Evolutionary conservation across 352 stramenopile genomes (phyloP), one percentile per base, ranked within the genome.

Genomic region (Discostella stelligera): DNA sequence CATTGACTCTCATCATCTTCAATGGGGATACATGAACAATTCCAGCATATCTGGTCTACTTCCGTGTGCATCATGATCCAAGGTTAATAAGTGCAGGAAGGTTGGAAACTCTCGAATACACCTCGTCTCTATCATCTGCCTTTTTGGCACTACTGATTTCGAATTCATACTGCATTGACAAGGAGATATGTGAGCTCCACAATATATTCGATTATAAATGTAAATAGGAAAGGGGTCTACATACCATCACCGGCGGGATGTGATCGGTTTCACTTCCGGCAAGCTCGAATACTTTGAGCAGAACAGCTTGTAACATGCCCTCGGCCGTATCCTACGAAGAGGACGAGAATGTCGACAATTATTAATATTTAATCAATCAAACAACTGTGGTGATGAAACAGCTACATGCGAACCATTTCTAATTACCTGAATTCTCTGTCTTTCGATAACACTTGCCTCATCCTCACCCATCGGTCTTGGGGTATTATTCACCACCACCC

Each of bases 401-500:
- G 4, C 37, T 44, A 44, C 7, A 32, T 6, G 37, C 37, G 13
- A 2, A 14, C 37, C 7, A 44, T 14, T 48, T 18, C 21, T 56
- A 46, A 74, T 67, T 69, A 90, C 83, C 72, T 90, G 83, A 71
- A 92, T 90, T 44, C 84, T 46, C 63, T 90, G 84, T 50, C 86
- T 67, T 71, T 92, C 87, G 52, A 92, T 91, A 9, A 90, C 73
- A 30, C 79, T 79, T 11, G 87, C 80, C 44, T 82, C 83, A 69
- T 92, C 82, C 63, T 86, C 80, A 32, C 81, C 82, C 25, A 92
- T 81, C 0, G 87, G 87, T 52, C 87, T 70, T 18, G 87, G 84
- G 44, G 87, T 92, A 75, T 92, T 92, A 59, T 92, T 92, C 2
- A 92, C 87, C 39, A 92, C 80, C 0, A 91, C 80, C 41, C 80